phyloP scores from a whole-genome alignment of 495 filamentous ascomycete species.

The Penicillium diatomitis region DNA sequence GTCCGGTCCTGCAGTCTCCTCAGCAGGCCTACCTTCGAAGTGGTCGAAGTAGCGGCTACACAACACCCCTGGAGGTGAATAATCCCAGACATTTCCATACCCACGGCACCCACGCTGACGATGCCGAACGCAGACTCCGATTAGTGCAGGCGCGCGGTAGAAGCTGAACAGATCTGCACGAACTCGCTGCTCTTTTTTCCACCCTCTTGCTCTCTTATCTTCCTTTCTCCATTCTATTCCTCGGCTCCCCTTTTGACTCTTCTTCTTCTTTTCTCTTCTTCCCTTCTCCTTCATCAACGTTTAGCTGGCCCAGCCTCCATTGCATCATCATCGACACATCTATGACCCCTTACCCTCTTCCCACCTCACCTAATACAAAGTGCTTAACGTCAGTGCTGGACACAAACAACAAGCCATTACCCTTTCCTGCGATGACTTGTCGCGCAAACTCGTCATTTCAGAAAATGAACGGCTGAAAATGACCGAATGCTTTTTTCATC shows the following conservation, averaged over 20 bases:
- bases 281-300: neutral
- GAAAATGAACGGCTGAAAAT: too few species aligned
- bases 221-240: neutral
- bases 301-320: too few species aligned
- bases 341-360: neutral
- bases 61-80: conserved; percentile 28
- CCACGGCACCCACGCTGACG: conserved; percentile 22
- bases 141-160: conserved; percentile 33
- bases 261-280: neutral
- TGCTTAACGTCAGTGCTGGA: conserved; percentile 10
- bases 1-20: conserved; percentile 27
- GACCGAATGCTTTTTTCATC: too few species aligned
- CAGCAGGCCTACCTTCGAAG: conserved; percentile 34
- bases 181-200: neutral
- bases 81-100: conserved; percentile 19
- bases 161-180: conserved; percentile 4
- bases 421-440: too few species aligned
- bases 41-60: conserved; percentile 19
- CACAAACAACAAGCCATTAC: neutral
- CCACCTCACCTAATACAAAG: neutral
- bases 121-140: conserved; percentile 32
- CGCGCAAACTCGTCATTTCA: too few species aligned
- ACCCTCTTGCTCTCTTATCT: neutral
- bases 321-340: too few species aligned
- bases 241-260: neutral